Evolutionary conservation across 2,329 filamentous ascomycete species (phyloP).

Genomic region (Fusarium citri): DNA sequence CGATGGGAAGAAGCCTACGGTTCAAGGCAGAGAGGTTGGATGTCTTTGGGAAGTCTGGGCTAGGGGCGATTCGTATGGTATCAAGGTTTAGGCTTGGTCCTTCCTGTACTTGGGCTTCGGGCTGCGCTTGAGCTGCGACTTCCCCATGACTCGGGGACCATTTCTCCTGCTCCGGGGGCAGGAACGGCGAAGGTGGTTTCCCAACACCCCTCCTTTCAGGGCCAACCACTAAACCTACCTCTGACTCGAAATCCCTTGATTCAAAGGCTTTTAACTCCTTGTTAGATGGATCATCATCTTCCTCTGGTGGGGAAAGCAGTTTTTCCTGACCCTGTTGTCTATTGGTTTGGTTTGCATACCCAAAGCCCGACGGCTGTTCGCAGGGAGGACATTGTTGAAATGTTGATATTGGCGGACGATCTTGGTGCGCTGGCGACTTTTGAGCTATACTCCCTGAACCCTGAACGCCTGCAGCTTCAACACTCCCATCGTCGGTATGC

Average conservation of each 20-base stretch:
- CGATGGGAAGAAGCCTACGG: neutral
- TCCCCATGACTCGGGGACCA: neutral
- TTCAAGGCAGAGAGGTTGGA: neutral
- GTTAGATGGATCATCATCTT: neutral
- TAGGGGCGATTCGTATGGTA: neutral
- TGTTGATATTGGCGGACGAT: neutral
- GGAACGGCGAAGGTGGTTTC: neutral
- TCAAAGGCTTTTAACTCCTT: neutral
- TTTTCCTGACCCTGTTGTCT: neutral
- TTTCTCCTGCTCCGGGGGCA: neutral
- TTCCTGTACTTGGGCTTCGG: neutral
- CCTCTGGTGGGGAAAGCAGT: neutral
- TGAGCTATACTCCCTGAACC: constrained; percentile 1
- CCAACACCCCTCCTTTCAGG: constrained; percentile 1
- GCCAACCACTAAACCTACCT: neutral
- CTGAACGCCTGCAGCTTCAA: neutral
- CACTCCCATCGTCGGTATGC: neutral
- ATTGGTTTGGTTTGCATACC: neutral
- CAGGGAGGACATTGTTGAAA: neutral
- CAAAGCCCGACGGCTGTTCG: neutral
- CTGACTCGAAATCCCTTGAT: neutral
- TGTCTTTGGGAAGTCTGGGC: neutral
- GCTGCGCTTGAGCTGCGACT: neutral
- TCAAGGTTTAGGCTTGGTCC: neutral
- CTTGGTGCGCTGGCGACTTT: neutral